Base-by-base conservation (phyloP, 371 early-diverging fungal species). In the Zopfochytrium polystomum region DNA sequence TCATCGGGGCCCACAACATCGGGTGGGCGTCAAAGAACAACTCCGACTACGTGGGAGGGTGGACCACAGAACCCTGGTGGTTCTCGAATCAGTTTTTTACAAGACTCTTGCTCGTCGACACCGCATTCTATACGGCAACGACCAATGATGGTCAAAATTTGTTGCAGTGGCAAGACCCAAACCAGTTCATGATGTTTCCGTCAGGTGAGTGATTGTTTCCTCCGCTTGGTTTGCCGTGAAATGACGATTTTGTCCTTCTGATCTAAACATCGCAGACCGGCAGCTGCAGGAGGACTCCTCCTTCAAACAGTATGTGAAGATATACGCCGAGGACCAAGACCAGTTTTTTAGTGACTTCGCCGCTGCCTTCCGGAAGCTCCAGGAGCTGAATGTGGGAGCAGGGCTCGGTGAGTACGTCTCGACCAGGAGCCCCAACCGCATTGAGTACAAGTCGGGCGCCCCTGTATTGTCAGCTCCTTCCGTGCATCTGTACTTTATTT, bases 1-100 rank as follows among this genome's bases (percentile, higher is more conserved):
- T 96, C 52, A 45, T 78, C 18, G 96, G 96, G 30, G 95, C 88
- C 30, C 96, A 96, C 76, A 82, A 87, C 18, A 70, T 96, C 13
- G 96, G 96, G n/a, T 11, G 13, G 52, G 20, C 31, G 26, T 20
- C 15, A n/a, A 52, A n/a, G 11, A 33, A 18, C 11, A 13, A 13
- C 20, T 52, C 52, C 15, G 52, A 33, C 13, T 52, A 20, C 23
- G 11, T 11, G 31, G 31, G 52, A 15, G 52, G 20, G 29, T 52
- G 52, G 52, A 52, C 52, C 13, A 15, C 13, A 13, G 25, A 13
- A 11, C 52, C 52, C n/a, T n/a, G 31, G 20, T 11, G 31, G 25
- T 52, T 52, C 34, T n/a, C 13, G 11, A 52, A 52, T 25, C 31
- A 30, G 18, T 52, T 31, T 33, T 52, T 31, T 33, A 25, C 25